phyloP scores from a whole-genome alignment of 2,329 filamentous ascomycete species.

The Penicillium sp. region DNA sequence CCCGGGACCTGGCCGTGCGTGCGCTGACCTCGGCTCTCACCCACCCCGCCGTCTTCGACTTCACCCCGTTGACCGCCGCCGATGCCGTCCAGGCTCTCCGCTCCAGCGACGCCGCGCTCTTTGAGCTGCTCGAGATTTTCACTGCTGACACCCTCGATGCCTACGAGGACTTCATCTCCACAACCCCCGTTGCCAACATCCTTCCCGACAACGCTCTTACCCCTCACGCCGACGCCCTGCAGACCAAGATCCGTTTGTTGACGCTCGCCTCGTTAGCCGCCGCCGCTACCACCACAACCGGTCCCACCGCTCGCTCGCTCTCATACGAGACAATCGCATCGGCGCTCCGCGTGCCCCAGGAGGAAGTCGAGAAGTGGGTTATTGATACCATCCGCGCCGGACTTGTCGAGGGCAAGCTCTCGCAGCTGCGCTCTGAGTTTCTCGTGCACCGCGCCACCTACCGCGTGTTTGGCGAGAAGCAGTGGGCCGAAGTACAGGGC shows the following conservation, averaged over 20 bases:
- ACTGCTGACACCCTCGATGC: conserved; percentile 92
- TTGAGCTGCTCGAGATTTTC: conserved; percentile 94
- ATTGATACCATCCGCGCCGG: conserved; percentile 97
- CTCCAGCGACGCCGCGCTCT: conserved; percentile 82
- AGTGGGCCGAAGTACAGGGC: conserved; percentile 93
- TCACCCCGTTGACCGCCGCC: conserved; percentile 71
- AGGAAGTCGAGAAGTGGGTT: conserved; percentile 97
- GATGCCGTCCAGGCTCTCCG: conserved; percentile 84
- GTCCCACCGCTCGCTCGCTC: conserved; percentile 81
- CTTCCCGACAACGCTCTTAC: conserved; percentile 80
- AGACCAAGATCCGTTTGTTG: conserved; percentile 95
- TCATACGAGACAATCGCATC: conserved; percentile 84
- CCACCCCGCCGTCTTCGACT: conserved; percentile 71
- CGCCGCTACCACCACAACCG: conserved; percentile 68
- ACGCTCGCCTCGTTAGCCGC: conserved; percentile 91
- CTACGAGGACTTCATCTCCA: conserved; percentile 90
- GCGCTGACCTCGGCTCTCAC: conserved; percentile 71
- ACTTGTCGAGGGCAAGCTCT: conserved; percentile 94
- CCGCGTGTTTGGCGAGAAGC: conserved; percentile 95
- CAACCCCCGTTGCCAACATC: conserved; percentile 58
- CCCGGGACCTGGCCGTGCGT: conserved; percentile 64
- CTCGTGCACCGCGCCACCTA: conserved; percentile 95
- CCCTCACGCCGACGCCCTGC: conserved; percentile 74
- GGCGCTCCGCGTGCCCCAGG: conserved; percentile 78
- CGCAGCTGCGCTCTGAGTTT: conserved; percentile 90